A percentile compares a stretch with the other conserved stretches of the same genome.
phyloP scores from a whole-genome alignment of 495 filamentous ascomycete species.

The Podospora fimiseda region DNA sequence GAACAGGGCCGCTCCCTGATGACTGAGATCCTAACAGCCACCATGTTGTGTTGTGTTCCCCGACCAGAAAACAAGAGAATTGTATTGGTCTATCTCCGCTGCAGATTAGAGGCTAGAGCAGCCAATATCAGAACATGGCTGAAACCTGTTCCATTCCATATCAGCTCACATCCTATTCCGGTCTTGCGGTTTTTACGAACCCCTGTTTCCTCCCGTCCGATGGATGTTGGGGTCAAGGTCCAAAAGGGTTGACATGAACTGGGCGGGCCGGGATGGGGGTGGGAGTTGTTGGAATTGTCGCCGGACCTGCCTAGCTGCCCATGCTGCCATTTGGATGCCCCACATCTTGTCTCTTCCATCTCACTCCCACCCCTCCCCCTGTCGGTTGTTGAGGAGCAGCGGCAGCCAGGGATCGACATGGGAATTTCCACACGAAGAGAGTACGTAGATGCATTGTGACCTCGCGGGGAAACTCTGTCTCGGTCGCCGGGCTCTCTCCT shows the following conservation, averaged over 20 bases:
- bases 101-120: not conserved
- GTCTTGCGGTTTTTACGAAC: not conserved
- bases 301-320: not conserved
- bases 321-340: not conserved
- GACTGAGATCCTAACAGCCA: not conserved
- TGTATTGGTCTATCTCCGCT: not conserved
- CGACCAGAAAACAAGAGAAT: not conserved
- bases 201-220: not conserved
- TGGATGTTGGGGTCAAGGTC: not conserved
- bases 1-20: not conserved
- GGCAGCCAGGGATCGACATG: slow-evolving; percentile 1
- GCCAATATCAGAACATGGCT: not conserved
- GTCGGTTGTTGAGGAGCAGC: not conserved
- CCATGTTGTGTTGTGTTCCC: slow-evolving; percentile 6
- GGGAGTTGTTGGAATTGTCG: not conserved
- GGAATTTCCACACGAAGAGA: not conserved
- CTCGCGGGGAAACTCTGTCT: slow-evolving; percentile 1
- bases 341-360: too few species aligned
- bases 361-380: not conserved
- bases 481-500: not conserved
- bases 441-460: slow-evolving; percentile 7
- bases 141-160: not conserved
- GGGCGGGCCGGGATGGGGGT: not conserved
- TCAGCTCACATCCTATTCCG: too few species aligned
- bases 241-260: slow-evolving; percentile 1